These are phyloP conservation scores for Cornus controversa DNA, from an alignment of 148 eudicot genomes.

Conservation along the genomic window DNA sequence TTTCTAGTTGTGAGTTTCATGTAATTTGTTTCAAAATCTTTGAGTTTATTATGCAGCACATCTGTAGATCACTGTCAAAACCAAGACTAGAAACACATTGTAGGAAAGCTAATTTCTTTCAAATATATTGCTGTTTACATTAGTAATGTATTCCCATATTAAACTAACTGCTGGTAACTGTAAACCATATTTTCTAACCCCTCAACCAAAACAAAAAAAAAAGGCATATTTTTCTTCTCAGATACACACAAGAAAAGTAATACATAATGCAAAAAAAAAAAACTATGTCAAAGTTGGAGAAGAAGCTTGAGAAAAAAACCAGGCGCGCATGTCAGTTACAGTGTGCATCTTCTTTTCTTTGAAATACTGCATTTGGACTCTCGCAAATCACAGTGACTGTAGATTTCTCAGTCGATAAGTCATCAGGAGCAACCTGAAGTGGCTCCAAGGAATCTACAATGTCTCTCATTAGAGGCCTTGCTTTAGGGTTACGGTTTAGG, in stretches of 20 bases:
- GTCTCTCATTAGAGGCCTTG: conserved; percentile 88
- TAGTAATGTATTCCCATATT: too few species aligned
- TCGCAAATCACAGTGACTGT: conserved; percentile 20
- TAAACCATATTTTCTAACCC: neutral
- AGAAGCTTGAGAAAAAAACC: neutral
- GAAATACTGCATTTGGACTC: neutral
- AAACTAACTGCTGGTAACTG: neutral
- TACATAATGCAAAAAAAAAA: neutral
- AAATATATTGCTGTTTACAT: too few species aligned
- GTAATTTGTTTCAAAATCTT: too few species aligned
- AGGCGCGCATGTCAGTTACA: neutral
- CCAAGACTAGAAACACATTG: too few species aligned
- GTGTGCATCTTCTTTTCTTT: conserved; percentile 1
- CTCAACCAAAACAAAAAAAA: neutral
- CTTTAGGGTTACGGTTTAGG: conserved; percentile 82
- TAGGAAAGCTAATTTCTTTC: too few species aligned
- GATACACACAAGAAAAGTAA: conserved; percentile 5
- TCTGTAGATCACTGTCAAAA: too few species aligned
- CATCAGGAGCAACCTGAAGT: conserved; percentile 44
- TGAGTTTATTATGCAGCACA: too few species aligned
- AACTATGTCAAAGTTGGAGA: neutral
- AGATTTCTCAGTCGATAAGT: conserved; percentile 25
- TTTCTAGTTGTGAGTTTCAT: too few species aligned
- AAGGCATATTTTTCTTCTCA: neutral
- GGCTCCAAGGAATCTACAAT: conserved; percentile 85